Evolutionary conservation across 176 grass and related monocot species (phyloP).

Genomic region (Aegilops tauschii): DNA sequence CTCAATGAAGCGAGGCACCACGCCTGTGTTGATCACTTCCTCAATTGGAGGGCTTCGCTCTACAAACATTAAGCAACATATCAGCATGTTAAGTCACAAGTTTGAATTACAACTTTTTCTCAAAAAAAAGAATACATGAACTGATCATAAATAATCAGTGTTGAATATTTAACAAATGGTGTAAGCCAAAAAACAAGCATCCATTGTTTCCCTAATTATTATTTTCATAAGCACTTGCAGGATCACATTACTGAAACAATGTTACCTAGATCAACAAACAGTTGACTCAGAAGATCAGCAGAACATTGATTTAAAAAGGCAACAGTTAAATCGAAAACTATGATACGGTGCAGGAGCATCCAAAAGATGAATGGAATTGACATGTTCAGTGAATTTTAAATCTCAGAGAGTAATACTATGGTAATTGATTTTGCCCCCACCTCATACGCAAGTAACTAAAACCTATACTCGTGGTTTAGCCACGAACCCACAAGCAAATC

Average conservation of each 20-base stretch:
- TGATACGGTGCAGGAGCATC: not conserved
- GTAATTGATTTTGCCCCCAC: not conserved
- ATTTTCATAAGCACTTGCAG: not conserved
- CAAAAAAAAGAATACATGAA: not conserved
- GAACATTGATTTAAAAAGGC: not conserved
- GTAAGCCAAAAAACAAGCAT: not conserved
- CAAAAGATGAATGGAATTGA: not conserved
- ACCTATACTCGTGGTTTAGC: not conserved
- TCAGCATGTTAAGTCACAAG: not conserved
- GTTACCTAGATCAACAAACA: not conserved
- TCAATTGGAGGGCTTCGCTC: slow-evolving; percentile 89
- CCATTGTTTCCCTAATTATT: not conserved
- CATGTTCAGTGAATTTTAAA: not conserved
- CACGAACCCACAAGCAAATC: not conserved
- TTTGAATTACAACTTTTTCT: not conserved
- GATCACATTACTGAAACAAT: not conserved
- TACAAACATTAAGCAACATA: slow-evolving; percentile 25
- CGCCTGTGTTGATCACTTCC: slow-evolving; percentile 82
- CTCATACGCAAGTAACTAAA: slow-evolving; percentile 7
- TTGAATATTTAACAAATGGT: not conserved
- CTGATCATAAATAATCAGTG: not conserved
- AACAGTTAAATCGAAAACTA: not conserved
- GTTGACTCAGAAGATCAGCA: not conserved
- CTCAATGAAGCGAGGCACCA: slow-evolving; percentile 79
- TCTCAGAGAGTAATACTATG: not conserved